These are phyloP conservation scores for Colletotrichum noveboracense DNA, from an alignment of 2,329 filamentous ascomycete species.

Conservation along the genomic window DNA sequence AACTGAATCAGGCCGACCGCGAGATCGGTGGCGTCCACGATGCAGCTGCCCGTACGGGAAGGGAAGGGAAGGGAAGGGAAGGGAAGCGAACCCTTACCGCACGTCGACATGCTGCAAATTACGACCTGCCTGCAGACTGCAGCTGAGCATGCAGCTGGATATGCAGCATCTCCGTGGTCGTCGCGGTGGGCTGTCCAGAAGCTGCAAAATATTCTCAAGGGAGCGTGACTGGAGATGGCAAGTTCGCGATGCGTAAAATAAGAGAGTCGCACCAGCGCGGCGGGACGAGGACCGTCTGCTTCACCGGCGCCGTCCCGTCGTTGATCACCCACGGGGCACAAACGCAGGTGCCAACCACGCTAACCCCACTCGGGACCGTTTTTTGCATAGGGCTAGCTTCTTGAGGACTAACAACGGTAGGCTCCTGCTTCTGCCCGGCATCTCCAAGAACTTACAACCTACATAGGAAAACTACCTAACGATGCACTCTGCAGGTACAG, in stretches of 20 bases:
- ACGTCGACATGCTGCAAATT: background rate
- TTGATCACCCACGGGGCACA: background rate
- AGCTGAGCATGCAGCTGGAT: background rate
- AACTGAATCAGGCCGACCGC: background rate
- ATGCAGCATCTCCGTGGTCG: background rate
- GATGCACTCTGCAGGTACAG: background rate
- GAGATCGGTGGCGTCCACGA: conserved; percentile 13
- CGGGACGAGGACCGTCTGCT: background rate
- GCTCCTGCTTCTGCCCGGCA: background rate
- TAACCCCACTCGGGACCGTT: background rate
- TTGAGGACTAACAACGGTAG: background rate
- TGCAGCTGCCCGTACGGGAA: background rate
- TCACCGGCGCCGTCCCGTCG: background rate
- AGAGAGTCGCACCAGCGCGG: conserved; percentile 3
- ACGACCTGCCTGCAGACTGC: background rate
- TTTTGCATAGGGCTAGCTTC: background rate
- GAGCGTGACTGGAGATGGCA: background rate
- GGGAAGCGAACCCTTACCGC: background rate
- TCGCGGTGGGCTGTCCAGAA: background rate
- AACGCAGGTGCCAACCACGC: background rate
- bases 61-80: background rate
- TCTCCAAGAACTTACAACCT: background rate
- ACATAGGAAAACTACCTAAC: background rate
- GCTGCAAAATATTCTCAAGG: background rate
- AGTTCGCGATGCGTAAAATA: conserved; percentile 3